phyloP scores from a whole-genome alignment of 2,329 filamentous ascomycete species.

The Diaporthe amygdali region DNA sequence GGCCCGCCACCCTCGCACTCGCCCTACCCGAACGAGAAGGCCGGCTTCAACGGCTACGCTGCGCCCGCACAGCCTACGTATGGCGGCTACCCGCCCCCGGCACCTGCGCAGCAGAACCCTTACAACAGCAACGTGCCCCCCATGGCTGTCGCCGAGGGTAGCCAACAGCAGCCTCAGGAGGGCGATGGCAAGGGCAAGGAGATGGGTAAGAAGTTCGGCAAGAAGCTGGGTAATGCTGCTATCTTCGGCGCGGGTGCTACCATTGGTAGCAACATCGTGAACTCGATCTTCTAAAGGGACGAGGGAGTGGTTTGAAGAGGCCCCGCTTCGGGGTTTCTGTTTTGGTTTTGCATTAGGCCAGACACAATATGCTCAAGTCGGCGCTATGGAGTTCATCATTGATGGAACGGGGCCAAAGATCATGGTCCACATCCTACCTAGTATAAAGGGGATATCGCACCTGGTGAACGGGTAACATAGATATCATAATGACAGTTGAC shows the following conservation, averaged over 20 bases:
- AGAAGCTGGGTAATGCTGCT: constrained; percentile 84
- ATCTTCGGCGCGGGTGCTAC: constrained; percentile 94
- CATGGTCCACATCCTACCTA: neutral
- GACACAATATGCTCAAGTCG: neutral
- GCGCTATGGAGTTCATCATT: constrained; percentile 8
- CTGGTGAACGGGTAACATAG: neutral
- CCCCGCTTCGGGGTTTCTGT: too few species aligned
- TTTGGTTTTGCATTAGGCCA: neutral
- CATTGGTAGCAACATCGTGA: constrained; percentile 87
- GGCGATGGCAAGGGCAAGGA: constrained; percentile 69
- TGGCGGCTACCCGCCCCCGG: constrained; percentile 46
- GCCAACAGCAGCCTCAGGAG: constrained; percentile 42
- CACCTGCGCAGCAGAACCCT: constrained; percentile 59
- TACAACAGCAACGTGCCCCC: constrained; percentile 75
- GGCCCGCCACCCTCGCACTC: constrained; percentile 30
- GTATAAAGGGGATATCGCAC: neutral
- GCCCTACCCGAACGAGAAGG: constrained; percentile 34
- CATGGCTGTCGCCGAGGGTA: constrained; percentile 71
- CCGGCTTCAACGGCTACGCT: constrained; percentile 31
- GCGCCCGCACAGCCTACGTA: constrained; percentile 40
- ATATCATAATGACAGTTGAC: constrained; percentile 5
- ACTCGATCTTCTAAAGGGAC: constrained; percentile 77
- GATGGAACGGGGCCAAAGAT: neutral
- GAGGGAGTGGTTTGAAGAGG: neutral
- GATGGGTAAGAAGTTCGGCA: constrained; percentile 92